phyloP scores from a whole-genome alignment of 225 moss, liverwort and hornwort species.

The Pleurozium schreberi region DNA sequence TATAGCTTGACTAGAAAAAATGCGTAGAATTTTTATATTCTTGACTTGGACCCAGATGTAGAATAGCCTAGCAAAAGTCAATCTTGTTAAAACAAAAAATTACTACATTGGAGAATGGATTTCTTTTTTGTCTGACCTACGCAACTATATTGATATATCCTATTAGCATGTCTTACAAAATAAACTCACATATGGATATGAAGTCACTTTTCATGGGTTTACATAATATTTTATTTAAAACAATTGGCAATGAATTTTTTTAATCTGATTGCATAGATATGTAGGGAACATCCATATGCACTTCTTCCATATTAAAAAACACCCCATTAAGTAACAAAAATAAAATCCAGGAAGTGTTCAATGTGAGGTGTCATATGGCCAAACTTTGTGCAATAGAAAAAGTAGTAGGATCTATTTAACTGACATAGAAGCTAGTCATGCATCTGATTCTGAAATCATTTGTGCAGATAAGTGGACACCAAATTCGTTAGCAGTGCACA shows the following conservation, averaged over 20 bases:
- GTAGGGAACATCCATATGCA: too few species aligned
- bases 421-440: not conserved
- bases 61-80: not conserved
- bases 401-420: not conserved
- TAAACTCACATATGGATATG: not conserved
- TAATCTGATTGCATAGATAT: too few species aligned
- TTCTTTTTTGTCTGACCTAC: not conserved
- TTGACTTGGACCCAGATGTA: not conserved
- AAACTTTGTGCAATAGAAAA: too few species aligned
- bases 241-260: too few species aligned
- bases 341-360: too few species aligned
- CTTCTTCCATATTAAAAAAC: too few species aligned
- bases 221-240: too few species aligned
- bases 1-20: accelerated
- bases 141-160: not conserved
- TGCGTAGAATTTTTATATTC: accelerated
- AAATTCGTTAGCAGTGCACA: not conserved
- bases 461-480: too few species aligned
- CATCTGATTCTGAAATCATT: not conserved
- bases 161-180: not conserved
- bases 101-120: not conserved
- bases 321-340: too few species aligned
- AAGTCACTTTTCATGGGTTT: too few species aligned
- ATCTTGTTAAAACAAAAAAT: not conserved
- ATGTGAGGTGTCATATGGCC: too few species aligned